A percentile compares a stretch with the other conserved stretches of the same genome.
These are phyloP conservation scores for Coix lacrymajobi DNA, from an alignment of 176 grass and related monocot species.

Conservation along the genomic window DNA sequence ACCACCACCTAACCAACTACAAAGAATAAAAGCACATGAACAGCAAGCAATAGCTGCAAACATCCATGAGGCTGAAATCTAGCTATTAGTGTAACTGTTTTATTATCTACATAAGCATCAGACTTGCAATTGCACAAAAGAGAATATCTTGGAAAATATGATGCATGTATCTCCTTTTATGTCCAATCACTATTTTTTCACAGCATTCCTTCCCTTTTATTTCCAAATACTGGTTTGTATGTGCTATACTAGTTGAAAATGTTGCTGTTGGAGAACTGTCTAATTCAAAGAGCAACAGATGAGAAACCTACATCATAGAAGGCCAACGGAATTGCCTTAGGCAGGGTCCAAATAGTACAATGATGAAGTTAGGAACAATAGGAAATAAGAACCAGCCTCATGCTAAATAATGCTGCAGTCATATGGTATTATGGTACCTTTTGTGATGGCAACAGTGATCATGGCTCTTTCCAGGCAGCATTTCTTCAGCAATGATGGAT, in stretches of 20 bases:
- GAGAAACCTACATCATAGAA: neutral
- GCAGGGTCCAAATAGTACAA: neutral
- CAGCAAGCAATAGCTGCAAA: neutral
- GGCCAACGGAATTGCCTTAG: neutral
- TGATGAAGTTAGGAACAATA: neutral
- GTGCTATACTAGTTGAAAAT: neutral
- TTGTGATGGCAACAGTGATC: slow-evolving; percentile 1
- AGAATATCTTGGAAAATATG: neutral
- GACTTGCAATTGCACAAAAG: neutral
- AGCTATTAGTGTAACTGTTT: neutral
- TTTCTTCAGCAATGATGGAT: neutral
- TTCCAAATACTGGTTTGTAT: neutral
- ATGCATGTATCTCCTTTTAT: neutral
- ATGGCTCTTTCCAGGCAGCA: neutral
- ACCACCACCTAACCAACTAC: too few species aligned
- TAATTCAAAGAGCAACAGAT: neutral
- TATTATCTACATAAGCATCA: neutral
- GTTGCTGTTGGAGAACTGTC: neutral
- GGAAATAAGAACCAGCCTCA: neutral
- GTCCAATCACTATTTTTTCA: neutral
- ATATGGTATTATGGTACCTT: neutral
- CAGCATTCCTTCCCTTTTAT: neutral
- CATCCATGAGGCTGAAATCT: neutral
- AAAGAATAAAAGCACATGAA: neutral
- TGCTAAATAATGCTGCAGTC: slow-evolving; percentile 16